A percentile compares a stretch with the other conserved stretches of the same genome.
These are phyloP conservation scores for Phytophthora crassamura DNA, from an alignment of 352 stramenopile genomes.

Conservation along the genomic window DNA sequence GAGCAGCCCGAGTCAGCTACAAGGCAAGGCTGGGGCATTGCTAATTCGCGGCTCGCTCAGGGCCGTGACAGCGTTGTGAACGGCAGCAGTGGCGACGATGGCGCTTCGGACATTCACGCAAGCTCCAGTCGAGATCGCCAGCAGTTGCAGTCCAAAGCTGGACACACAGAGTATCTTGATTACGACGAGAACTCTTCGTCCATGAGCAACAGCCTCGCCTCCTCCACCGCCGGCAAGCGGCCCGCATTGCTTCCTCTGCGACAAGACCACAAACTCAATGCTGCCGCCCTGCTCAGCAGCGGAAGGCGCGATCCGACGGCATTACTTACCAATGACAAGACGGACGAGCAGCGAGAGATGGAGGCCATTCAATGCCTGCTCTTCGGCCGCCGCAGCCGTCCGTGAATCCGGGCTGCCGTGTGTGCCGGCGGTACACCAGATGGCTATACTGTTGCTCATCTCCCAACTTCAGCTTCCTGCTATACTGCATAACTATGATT, in stretches of 20 bases:
- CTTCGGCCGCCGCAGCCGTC: conserved; percentile 34
- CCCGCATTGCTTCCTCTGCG: conserved; percentile 9
- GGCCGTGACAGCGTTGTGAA: conserved; percentile 9
- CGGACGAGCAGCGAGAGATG: conserved; percentile 61
- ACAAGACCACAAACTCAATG: conserved; percentile 24
- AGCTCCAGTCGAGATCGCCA: not conserved
- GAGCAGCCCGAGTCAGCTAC: not conserved
- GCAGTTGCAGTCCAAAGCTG: not conserved
- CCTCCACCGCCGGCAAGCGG: conserved; percentile 9
- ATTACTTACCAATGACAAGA: conserved; percentile 34
- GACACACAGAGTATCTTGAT: conserved; percentile 1
- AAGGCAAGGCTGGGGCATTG: conserved; percentile 7
- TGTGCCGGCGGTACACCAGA: conserved; percentile 10
- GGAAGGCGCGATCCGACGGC: not conserved
- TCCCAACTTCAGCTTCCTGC: conserved; percentile 30
- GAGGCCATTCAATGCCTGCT: conserved; percentile 66
- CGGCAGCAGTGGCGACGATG: not conserved
- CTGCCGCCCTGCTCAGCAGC: conserved; percentile 19
- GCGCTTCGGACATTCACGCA: not conserved
- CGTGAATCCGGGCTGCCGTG: conserved; percentile 5
- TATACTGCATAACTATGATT: conserved; percentile 22
- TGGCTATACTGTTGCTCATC: conserved; percentile 29
- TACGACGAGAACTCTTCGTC: conserved; percentile 31
- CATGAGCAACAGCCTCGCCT: conserved; percentile 34
- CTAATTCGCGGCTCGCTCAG: not conserved